Evolutionary conservation across 768 basidiomycete genomes (phyloP), one percentile per base, ranked within the genome.

Genomic region (Russula sp.): DNA sequence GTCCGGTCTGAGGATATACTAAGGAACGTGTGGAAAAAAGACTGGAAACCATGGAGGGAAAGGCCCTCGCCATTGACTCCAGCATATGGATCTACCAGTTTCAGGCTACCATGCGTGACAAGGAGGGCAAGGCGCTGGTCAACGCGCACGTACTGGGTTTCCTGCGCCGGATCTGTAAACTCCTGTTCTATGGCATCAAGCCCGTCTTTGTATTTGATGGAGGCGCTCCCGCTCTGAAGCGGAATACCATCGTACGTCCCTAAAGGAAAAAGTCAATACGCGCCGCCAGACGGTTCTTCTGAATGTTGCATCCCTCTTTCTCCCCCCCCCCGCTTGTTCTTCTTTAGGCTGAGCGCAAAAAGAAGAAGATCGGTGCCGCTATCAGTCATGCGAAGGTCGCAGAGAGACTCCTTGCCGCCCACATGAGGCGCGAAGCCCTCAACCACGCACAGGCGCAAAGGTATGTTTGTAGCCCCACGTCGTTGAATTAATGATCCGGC

Each of bases 31-130:
- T 22, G 47, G 3, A 44, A 2, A 11, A 18, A 40, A 64, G 94
- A 75, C 79, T 98, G 59, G 96, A 99, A 75, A 94, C 89, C 0
- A 83, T 95, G 72, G 94, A 95, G 70, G 94, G 94, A n/a, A 96
- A 94, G 73, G 78, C 85, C 10, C 84, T 99, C 77, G 97, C 97
- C 3, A 98, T 99, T 60, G 97, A 99, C 75, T 98, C 95, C 4
- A 97, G 94, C 68, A 98, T 99, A 66, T 99, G 97, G 97, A 86
- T 99, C 58, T 99, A 99, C 74, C 97, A 99, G 74, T 99, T 99
- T 71, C 96, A 98, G 76, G 95, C 96, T 22, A 98, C 97, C 9
- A 98, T 98, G 95, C 85, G 97, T 27, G 95, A 96, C 75, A 98
- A 94, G 71, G 94, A 98, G 62, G 97, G 97, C 32, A 85, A 87